These are phyloP conservation scores for Urochloa ruziziensis DNA, from an alignment of 176 grass and related monocot genomes.

Conservation along the genomic window DNA sequence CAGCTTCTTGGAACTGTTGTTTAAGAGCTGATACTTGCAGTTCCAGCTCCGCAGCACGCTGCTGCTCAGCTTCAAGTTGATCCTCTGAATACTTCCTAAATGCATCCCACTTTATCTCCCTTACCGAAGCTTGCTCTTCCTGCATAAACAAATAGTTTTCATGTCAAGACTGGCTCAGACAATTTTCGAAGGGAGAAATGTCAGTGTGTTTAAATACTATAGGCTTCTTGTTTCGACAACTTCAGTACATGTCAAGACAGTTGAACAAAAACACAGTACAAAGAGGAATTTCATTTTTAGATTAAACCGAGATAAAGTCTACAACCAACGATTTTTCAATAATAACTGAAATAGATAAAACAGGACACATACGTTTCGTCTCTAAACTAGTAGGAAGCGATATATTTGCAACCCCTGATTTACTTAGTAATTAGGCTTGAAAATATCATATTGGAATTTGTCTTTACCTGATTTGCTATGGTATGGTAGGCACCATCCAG, in stretches of 20 bases:
- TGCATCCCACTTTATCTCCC: constrained; percentile 77
- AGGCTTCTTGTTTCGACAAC: neutral
- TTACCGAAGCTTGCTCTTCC: constrained; percentile 73
- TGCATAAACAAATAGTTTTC: constrained; percentile 34
- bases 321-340: neutral
- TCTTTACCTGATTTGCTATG: constrained; percentile 80
- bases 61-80: constrained; percentile 43
- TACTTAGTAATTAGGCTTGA: constrained; percentile 15
- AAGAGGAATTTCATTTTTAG: neutral
- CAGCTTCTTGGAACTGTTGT: constrained; percentile 48
- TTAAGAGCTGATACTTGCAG: constrained; percentile 57
- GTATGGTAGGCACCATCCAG: constrained; percentile 68
- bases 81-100: constrained; percentile 59
- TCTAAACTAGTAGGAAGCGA: neutral
- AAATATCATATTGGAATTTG: neutral
- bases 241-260: neutral
- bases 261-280: neutral
- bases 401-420: neutral
- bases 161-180: constrained; percentile 7
- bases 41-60: constrained; percentile 47
- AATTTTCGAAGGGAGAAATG: neutral
- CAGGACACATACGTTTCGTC: neutral
- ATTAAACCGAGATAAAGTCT: neutral
- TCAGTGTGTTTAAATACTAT: constrained; percentile 6
- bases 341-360: constrained; percentile 13